These are phyloP conservation scores for Pythium brassicae DNA, from an alignment of 352 stramenopile genomes.

Conservation along the genomic window DNA sequence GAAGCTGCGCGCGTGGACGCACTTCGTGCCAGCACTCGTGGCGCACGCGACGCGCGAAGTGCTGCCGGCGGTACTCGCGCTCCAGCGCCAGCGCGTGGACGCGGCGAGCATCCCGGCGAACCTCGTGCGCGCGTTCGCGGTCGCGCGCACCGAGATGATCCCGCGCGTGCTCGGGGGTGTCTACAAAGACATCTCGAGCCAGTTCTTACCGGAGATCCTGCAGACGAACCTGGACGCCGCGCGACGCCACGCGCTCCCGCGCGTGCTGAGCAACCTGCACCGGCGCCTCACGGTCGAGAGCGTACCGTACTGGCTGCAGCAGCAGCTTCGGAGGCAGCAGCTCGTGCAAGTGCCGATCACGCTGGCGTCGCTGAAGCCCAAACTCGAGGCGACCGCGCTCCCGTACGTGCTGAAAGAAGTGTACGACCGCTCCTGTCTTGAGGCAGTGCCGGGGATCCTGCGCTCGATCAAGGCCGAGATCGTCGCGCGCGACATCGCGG, in stretches of 20 bases:
- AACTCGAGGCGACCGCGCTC: constrained; percentile 48
- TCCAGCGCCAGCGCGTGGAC: constrained; percentile 37
- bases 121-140: constrained; percentile 43
- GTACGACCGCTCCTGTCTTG: constrained; percentile 53
- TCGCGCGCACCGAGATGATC: constrained; percentile 50
- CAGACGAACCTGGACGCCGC: constrained; percentile 19
- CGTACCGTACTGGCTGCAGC: constrained; percentile 36
- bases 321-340: constrained; percentile 36
- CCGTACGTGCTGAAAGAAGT: constrained; percentile 59
- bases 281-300: constrained; percentile 46
- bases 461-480: constrained; percentile 65
- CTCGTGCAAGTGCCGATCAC: constrained; percentile 42
- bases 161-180: constrained; percentile 57
- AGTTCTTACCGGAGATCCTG: constrained; percentile 41
- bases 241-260: constrained; percentile 33
- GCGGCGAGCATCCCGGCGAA: constrained; percentile 38
- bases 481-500: constrained; percentile 34
- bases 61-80: constrained; percentile 31
- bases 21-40: constrained; percentile 37
- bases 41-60: constrained; percentile 26
- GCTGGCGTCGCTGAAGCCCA: constrained; percentile 32
- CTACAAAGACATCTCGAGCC: constrained; percentile 56
- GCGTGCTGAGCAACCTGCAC: constrained; percentile 50
- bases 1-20: constrained; percentile 46
- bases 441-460: constrained; percentile 53